Base-by-base conservation (phyloP, 179 eudicot species). In the Drosera spatulata region DNA sequence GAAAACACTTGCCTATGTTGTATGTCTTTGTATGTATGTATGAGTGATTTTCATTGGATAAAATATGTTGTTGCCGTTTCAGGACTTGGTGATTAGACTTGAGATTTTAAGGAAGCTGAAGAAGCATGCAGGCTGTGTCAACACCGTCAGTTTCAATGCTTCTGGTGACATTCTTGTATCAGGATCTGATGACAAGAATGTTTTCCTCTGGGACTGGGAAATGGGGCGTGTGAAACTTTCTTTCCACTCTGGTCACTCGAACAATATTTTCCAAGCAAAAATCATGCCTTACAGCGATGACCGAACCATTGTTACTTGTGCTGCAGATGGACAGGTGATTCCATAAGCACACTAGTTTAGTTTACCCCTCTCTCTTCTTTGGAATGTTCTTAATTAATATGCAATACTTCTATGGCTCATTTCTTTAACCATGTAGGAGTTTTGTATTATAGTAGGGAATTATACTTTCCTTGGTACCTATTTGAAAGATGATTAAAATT, bases 291-390 rank as follows among this genome's bases (percentile, higher is more conserved):
- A 79, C 61, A 76, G 83, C 33, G 84, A 86, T 75, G 94, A 81
- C 68, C 77, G 71, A 50, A 71, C 49, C n/a, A 75, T 85, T 42
- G 82, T 86, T 52, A 81, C 96, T 52, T 76, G 84, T 63, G 76
- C 91, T 14, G 91, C 86, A 50, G 96, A 88, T 76, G 87, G 95
- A 42, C 94, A 86, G 91, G 96, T 88, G 59, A 71, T 44, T 22
- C 33, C 33, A 22, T 22, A 22, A 22, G 33, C 33, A 22, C 58
- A 46, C 68, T 5, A 15, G 13, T 50, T 10, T 50, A 10, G 4
- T 4, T 14, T 45, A 1, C 49, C 13, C 4, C 10, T 50, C 11
- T 50, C 11, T 50, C 13, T 7, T 50, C 5, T 14, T 14, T 10
- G 10, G 13, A 50, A 50, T 7, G n/a, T 50, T 46, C 11, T 12